Base-by-base conservation (phyloP, 1,139 yeast genomes). In the Kodamaea sp. region DNA sequence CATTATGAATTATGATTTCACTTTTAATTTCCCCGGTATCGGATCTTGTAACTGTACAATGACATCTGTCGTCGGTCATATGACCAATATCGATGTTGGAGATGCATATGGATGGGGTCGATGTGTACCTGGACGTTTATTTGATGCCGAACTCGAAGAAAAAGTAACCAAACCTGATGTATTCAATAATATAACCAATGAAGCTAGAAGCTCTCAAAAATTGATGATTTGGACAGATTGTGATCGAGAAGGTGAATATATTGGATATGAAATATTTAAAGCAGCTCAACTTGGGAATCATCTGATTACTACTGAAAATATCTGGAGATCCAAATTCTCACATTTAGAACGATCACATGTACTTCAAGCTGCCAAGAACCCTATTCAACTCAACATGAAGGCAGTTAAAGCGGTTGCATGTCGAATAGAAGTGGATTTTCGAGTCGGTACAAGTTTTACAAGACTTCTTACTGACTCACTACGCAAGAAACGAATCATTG, bases 221-320 rank as follows among this genome's bases (percentile, higher is more conserved):
- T 64, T 94, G 45, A 86, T 87, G 84, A 88, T 94, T 7, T 94
- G 98, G 98, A 94, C 98, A 2, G 99, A 94, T 71, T 92, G 97
- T 63, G 99, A 94, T 68, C 71, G 98, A 31, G 99, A 94, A 57
- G 99, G 99, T 1, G 99, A 94, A 60, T 84, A 83, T 57, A 94
- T 94, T 44, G 99, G 98, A 0, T 80, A 77, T 68, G 97, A 92
- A 55, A 78, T 94, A 22, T 71, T 76, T 35, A 72, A 78, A 41
- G 84, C 83, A 4, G 97, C 96, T 0, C 58, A 62, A 35, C 66
- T 67, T 47, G 73, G 73, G 1, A 89, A 87, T 56, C 53, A 64
- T 1, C 48, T 62, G 1, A 53, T 87, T 26, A 63, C 58, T 2
- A 55, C 76, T 12, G 67, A 64, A 8, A 72, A 75, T 38, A 78